Percentiles rank a stretch among this genome's conserved stretches.
phyloP scores from a whole-genome alignment of 805 yeast genomes.

The Candida dendrica region DNA sequence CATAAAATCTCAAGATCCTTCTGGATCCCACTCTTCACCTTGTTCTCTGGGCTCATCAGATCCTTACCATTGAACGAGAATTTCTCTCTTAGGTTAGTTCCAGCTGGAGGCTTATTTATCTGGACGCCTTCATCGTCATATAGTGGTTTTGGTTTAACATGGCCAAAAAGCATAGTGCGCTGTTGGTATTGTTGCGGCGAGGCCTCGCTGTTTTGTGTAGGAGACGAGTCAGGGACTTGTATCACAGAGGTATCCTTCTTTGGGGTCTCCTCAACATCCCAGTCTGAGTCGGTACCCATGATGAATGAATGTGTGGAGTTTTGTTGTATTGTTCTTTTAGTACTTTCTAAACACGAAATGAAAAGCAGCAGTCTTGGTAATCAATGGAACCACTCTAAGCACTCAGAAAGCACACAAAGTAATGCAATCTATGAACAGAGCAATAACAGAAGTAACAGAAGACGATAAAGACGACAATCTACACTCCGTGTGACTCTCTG shows the following conservation, averaged over 20 bases:
- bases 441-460: not conserved
- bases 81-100: conserved; percentile 28
- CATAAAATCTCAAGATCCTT: conserved; percentile 18
- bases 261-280: not conserved
- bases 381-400: too few relatives aligned
- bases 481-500: too few relatives aligned
- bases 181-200: conserved; percentile 12
- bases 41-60: conserved; percentile 6
- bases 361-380: too few relatives aligned
- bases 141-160: conserved; percentile 6
- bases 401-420: too few relatives aligned
- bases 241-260: conserved; percentile 22
- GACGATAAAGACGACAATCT: not conserved
- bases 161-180: conserved; percentile 10
- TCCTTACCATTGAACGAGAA: conserved; percentile 32
- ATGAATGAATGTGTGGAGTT: too few relatives aligned
- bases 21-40: conserved; percentile 3
- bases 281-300: not conserved
- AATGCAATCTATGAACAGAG: too few relatives aligned
- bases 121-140: conserved; percentile 1
- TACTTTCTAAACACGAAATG: too few relatives aligned
- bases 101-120: conserved; percentile 1
- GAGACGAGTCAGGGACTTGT: conserved; percentile 48
- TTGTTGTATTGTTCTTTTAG: too few relatives aligned
- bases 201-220: conserved; percentile 16